Evolutionary conservation across 768 basidiomycete genomes (phyloP), one percentile per base, ranked within the genome.

Genomic region (Hysterangium stoloniferum): DNA sequence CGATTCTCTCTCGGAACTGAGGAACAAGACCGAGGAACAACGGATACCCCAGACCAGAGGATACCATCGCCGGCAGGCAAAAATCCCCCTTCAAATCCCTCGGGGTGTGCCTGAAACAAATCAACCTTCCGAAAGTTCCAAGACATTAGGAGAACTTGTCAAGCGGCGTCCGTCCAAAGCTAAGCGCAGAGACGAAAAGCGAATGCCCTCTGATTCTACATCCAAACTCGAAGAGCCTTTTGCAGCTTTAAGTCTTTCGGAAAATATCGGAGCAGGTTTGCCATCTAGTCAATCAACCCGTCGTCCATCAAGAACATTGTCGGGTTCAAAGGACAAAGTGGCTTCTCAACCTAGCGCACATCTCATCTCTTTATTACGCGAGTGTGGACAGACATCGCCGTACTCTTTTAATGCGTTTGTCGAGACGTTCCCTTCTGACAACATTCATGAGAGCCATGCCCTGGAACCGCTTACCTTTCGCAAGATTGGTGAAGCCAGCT

Each of bases 401-500:
- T 74, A 84, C 57, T 85, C 88, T 54, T 91, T 92, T 58, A 86
- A 84, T 37, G 76, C 84, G 3, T 92, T 92, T 66, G 86, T 92
- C 32, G 78, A 84, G 56, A 78, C 79, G 19, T 91, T 91, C 59
- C 86, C 84, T 8, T 59, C 61, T 8, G 55, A 57, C 27, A 57
- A 59, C 31, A 40, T 40, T 27, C 48, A 56, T 47, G 58, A 53
- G 57, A 66, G 57, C 38, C 57, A 60, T n/a, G 57, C 61, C 5
- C 37, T 51, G 22, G 38, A 24, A 0, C 56, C 67, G 54, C 53
- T 65, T 20, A 64, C 50, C 5, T 91, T 92, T 66, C 72, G 68
- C 57, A 99, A 99, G 66, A 82, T 97, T 40, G 95, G 95, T 35
- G 96, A 99, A 68, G 96, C 96, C 6, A 90, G 87, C 43, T 99